These are phyloP conservation scores for Lasiodiplodia hormozganensis DNA, from an alignment of 2,329 filamentous ascomycete species.

Conservation along the genomic window DNA sequence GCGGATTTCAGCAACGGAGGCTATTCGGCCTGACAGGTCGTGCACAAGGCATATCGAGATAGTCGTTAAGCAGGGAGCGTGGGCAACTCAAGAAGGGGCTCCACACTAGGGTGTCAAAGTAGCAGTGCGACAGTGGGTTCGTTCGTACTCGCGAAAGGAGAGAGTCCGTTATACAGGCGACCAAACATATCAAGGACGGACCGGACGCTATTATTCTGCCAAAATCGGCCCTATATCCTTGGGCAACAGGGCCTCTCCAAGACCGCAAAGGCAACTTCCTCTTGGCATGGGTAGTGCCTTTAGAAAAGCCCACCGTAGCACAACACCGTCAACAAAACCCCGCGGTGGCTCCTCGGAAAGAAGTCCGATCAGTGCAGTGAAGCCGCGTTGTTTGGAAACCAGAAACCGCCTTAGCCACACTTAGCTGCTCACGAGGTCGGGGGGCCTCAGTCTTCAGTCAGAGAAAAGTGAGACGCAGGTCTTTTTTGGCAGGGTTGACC, in stretches of 20 bases:
- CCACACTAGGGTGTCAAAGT: not conserved
- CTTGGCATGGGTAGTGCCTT: not conserved
- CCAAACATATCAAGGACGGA: not conserved
- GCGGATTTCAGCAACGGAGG: slow-evolving; percentile 7
- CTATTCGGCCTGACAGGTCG: slow-evolving; percentile 1
- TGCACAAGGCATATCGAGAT: not conserved
- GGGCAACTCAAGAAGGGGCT: not conserved
- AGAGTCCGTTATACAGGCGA: not conserved
- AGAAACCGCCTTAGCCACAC: not conserved
- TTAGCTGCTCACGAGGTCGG: not conserved
- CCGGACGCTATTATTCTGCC: not conserved
- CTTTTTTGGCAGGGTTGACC: not conserved
- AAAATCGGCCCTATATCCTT: slow-evolving; percentile 13
- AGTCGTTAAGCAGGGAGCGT: slow-evolving; percentile 1
- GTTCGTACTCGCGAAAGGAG: not conserved
- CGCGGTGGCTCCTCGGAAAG: not conserved
- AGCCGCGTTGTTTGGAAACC: not conserved
- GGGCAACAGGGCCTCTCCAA: not conserved
- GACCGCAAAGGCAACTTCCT: not conserved
- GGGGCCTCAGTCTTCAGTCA: not conserved
- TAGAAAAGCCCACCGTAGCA: not conserved
- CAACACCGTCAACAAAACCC: not conserved
- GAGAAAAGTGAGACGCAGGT: not conserved
- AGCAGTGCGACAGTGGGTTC: slow-evolving; percentile 2
- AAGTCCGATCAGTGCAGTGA: not conserved